These are phyloP conservation scores for Saccharomycopsis phalli DNA, from an alignment of 1,139 yeast species.

Conservation along the genomic window DNA sequence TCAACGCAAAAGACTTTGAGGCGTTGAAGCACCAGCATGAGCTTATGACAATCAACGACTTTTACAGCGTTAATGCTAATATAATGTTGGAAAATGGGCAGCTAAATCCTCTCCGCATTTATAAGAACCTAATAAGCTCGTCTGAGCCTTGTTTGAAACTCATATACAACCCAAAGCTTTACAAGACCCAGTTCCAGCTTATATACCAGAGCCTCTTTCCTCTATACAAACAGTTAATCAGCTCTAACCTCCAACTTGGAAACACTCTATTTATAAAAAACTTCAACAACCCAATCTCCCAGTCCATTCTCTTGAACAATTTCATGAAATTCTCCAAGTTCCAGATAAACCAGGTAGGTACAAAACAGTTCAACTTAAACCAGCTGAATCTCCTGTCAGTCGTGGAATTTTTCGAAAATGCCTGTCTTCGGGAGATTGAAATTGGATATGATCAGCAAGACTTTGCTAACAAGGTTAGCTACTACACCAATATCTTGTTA, in stretches of 20 bases:
- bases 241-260: constrained; percentile 36
- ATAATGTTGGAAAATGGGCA: constrained; percentile 23
- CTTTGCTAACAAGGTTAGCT: constrained; percentile 31
- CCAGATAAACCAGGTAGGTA: constrained; percentile 30
- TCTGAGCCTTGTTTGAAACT: constrained; percentile 25
- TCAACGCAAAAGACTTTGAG: constrained; percentile 3
- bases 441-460: constrained; percentile 47
- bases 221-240: constrained; percentile 38
- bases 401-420: constrained; percentile 67
- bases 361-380: constrained; percentile 29
- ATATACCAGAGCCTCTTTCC: constrained; percentile 37
- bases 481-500: constrained; percentile 28
- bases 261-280: constrained; percentile 40
- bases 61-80: constrained; percentile 18
- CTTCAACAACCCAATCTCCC: constrained; percentile 28
- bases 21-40: constrained; percentile 6
- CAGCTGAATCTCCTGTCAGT: constrained; percentile 43
- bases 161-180: constrained; percentile 34
- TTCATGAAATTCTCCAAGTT: constrained; percentile 30
- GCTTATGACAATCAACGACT: constrained; percentile 7
- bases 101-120: constrained; percentile 22
- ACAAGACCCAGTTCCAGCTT: constrained; percentile 36
- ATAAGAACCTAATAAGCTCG: constrained; percentile 22
- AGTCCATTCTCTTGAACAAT: constrained; percentile 22
- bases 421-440: constrained; percentile 64